phyloP scores from a whole-genome alignment of 2,329 filamentous ascomycete species.

The Phaeomoniella chlamydospora region DNA sequence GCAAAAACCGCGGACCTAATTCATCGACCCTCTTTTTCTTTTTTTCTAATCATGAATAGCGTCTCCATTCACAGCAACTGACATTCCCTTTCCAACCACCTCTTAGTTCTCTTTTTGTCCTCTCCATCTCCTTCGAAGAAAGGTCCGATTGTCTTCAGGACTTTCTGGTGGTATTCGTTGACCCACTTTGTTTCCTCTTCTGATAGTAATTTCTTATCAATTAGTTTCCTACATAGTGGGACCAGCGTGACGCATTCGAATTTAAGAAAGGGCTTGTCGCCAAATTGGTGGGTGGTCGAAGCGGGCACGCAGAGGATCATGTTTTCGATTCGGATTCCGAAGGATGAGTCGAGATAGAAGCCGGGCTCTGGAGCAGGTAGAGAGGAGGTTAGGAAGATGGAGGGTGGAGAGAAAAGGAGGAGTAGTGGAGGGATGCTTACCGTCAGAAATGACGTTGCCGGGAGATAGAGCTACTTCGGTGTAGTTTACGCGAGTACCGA shows the following conservation, averaged over 20 bases:
- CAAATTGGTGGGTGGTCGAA: conserved; percentile 76
- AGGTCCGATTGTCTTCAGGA: conserved; percentile 64
- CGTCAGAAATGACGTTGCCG: conserved; percentile 90
- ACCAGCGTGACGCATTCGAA: conserved; percentile 98
- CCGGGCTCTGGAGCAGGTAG: conserved; percentile 52
- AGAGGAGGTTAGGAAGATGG: conserved; percentile 8
- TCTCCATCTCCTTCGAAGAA: conserved; percentile 53
- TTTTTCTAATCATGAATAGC: too few species aligned
- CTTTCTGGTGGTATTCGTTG: conserved; percentile 69
- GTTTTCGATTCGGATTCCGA: conserved; percentile 94
- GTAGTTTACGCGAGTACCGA: conserved; percentile 82
- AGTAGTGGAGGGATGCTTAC: conserved; percentile 11
- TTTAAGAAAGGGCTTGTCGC: conserved; percentile 83
- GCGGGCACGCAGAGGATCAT: conserved; percentile 81
- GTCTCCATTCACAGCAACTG: conserved; percentile 32
- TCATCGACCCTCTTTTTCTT: too few species aligned
- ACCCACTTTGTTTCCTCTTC: conserved; percentile 68
- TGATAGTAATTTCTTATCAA: conserved; percentile 60
- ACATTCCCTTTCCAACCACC: conserved; percentile 68
- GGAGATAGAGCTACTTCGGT: conserved; percentile 76
- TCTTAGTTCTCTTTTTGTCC: conserved; percentile 42
- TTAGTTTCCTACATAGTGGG: conserved; percentile 79
- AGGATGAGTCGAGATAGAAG: conserved; percentile 90
- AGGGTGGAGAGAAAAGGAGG: conserved; percentile 3
- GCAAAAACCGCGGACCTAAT: too few species aligned